Conservation (phyloP, 2,329 filamentous ascomycete genomes). For the Emergomyces pasteurianus region DNA sequence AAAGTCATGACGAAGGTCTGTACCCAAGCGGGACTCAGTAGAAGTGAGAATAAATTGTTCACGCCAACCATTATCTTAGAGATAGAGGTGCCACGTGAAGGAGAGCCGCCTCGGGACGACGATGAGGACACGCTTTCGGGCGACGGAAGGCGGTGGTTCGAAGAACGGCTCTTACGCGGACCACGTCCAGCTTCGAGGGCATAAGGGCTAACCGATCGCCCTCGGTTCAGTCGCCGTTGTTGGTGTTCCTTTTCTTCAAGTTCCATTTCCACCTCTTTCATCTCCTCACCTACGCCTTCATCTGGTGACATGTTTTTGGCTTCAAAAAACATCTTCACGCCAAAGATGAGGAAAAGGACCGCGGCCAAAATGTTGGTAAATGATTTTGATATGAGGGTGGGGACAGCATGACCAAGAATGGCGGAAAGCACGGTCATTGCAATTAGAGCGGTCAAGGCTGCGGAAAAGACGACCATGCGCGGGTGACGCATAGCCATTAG, state of each 20-base stretch:
- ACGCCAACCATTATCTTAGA: constrained; percentile 50
- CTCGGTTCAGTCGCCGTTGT: constrained; percentile 53
- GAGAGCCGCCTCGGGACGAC: constrained; percentile 50
- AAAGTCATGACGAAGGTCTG: constrained; percentile 99
- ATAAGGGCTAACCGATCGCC: constrained; percentile 60
- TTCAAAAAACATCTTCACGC: constrained; percentile 70
- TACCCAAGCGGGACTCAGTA: constrained; percentile 93
- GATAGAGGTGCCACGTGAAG: constrained; percentile 32
- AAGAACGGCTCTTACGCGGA: constrained; percentile 54
- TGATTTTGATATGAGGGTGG: constrained; percentile 77
- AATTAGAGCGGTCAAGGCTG: constrained; percentile 82
- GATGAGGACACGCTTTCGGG: constrained; percentile 71
- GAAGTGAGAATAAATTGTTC: constrained; percentile 72
- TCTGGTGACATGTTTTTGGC: constrained; percentile 79
- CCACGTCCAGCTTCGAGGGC: constrained; percentile 68
- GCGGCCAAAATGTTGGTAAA: constrained; percentile 81
- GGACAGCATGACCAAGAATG: constrained; percentile 81
- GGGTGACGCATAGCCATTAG: constrained; percentile 99
- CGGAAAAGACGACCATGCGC: constrained; percentile 82
- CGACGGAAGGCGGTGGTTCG: constrained; percentile 62
- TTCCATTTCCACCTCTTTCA: constrained; percentile 93
- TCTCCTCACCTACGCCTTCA: constrained; percentile 89
- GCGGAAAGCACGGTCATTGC: constrained; percentile 94
- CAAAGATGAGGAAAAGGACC: constrained; percentile 78
- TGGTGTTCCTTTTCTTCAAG: constrained; percentile 83